These are phyloP conservation scores for Saccharum officinarum DNA, from an alignment of 176 grass and related monocot species.

Conservation along the genomic window DNA sequence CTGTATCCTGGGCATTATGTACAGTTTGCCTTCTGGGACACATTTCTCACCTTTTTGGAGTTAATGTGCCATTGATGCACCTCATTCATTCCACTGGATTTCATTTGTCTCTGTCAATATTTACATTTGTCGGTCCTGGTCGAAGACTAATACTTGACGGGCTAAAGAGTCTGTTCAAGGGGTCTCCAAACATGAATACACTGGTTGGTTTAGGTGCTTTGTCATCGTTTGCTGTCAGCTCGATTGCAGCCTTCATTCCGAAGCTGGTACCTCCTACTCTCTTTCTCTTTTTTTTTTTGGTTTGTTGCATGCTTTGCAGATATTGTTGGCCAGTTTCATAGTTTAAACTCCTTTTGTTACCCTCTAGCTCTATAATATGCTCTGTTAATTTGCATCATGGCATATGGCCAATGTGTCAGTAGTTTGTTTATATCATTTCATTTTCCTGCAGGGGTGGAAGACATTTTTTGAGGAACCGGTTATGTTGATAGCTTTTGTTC, in stretches of 20 bases:
- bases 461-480: constrained; percentile 98
- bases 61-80: constrained; percentile 63
- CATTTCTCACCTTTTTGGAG: constrained; percentile 76
- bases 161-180: constrained; percentile 71
- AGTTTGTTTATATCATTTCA: constrained; percentile 37
- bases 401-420: neutral
- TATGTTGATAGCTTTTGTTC: constrained; percentile 99
- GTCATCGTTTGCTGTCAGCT: constrained; percentile 91
- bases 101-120: constrained; percentile 90
- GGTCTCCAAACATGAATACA: constrained; percentile 96
- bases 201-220: constrained; percentile 93
- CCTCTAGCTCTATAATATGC: constrained; percentile 10
- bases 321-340: constrained; percentile 23
- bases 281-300: constrained; percentile 1
- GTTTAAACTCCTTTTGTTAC: constrained; percentile 25
- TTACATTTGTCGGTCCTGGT: constrained; percentile 89
- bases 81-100: constrained; percentile 83
- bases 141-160: constrained; percentile 85
- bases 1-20: constrained; percentile 97
- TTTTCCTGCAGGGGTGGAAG: constrained; percentile 86
- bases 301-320: constrained; percentile 24
- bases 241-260: constrained; percentile 79
- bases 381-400: constrained; percentile 12
- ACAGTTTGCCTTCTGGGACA: constrained; percentile 84
- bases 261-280: constrained; percentile 66